Percentiles rank a stretch among this genome's conserved stretches.
These are phyloP conservation scores for Fistulina hepatica DNA, from an alignment of 1,284 basidiomycete genomes.

Conservation along the genomic window DNA sequence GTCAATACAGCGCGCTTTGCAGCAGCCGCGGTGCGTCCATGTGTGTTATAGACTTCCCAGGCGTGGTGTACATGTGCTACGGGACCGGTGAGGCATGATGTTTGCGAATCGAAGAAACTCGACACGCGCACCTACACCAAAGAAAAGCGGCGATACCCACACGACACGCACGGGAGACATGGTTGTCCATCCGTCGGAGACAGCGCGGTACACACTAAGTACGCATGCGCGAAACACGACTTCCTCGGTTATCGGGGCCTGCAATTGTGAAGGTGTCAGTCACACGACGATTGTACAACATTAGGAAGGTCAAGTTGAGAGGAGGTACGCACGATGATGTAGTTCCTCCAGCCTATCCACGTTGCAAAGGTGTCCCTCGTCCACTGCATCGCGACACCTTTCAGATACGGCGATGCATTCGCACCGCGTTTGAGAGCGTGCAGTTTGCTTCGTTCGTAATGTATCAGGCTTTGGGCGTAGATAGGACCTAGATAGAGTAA, in stretches of 20 bases:
- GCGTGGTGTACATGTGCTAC: conserved; percentile 89
- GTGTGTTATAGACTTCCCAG: conserved; percentile 69
- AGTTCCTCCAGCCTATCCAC: conserved; percentile 65
- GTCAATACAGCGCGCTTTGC: conserved; percentile 47
- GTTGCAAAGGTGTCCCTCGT: conserved; percentile 39
- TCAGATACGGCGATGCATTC: no score
- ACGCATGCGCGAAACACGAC: conserved; percentile 85
- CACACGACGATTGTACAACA: no score
- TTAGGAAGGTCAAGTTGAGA: not conserved
- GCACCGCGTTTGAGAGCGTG: no score
- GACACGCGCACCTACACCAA: conserved; percentile 64
- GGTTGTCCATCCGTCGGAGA: conserved; percentile 42
- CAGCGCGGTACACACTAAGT: conserved; percentile 61
- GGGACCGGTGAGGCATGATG: not conserved
- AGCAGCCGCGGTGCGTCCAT: conserved; percentile 54
- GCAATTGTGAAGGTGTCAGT: conserved; percentile 1
- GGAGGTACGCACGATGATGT: conserved; percentile 50
- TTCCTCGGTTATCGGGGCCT: conserved; percentile 92
- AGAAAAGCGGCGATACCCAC: conserved; percentile 66
- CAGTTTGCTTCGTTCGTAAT: no score
- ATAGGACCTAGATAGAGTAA: no score
- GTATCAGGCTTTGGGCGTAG: no score
- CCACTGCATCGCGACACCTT: no score
- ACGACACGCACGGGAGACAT: no score
- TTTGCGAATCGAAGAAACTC: conserved; percentile 1